Conservation (phyloP, 2,329 filamentous ascomycete genomes). For the Capronia coronata region DNA sequence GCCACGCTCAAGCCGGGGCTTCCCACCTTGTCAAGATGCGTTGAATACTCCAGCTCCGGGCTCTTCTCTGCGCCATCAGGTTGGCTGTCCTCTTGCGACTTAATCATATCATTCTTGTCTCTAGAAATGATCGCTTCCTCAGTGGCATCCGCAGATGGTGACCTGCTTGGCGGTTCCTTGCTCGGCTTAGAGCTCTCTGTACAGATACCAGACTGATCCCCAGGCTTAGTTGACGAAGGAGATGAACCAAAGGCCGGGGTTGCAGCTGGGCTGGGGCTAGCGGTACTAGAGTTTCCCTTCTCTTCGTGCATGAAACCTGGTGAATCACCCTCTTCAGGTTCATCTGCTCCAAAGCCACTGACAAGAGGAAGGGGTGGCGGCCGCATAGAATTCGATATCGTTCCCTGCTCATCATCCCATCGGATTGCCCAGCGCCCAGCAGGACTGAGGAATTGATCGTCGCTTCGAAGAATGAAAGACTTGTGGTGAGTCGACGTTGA, state of each 20-base stretch:
- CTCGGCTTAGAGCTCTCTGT: not conserved
- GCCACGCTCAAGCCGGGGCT: no score
- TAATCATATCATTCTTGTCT: not conserved
- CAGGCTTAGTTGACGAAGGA: not conserved
- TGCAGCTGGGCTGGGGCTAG: not conserved
- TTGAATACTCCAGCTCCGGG: no score
- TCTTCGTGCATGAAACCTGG: not conserved
- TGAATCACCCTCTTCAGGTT: not conserved
- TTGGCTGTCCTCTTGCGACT: not conserved
- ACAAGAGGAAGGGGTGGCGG: slow-evolving; percentile 7
- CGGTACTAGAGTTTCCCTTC: not conserved
- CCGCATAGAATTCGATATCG: slow-evolving; percentile 13
- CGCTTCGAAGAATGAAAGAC: slow-evolving; percentile 14
- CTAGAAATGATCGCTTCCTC: not conserved
- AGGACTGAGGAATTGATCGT: slow-evolving; percentile 13
- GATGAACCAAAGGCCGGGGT: not conserved
- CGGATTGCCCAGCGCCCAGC: slow-evolving; percentile 13
- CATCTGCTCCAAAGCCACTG: not conserved
- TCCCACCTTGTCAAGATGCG: no score
- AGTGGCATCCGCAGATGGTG: not conserved
- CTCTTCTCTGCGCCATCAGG: no score
- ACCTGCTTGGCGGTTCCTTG: not conserved
- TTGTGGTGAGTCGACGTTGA: slow-evolving; percentile 7
- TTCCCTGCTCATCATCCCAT: slow-evolving; percentile 9
- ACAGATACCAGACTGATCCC: not conserved